Evolutionary conservation across 1,284 basidiomycete genomes (phyloP).

Genomic region (Xerocomus amazonicus): DNA sequence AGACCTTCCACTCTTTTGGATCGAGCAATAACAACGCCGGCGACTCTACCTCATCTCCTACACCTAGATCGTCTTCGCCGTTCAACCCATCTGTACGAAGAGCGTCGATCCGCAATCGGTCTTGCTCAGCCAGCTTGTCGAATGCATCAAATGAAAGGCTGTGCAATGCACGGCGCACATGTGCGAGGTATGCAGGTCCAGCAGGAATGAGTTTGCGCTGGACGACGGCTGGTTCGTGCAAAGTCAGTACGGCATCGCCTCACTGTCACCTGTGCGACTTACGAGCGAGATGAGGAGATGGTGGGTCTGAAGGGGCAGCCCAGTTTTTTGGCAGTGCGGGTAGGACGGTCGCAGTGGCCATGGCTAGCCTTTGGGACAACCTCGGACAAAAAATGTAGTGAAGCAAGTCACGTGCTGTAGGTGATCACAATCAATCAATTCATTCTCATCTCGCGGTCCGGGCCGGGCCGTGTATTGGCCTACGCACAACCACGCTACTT

Average conservation of each 20-base stretch:
- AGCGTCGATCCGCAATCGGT: constrained; percentile 48
- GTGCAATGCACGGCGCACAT: constrained; percentile 72
- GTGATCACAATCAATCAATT: too few species aligned
- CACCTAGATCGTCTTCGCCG: constrained; percentile 83
- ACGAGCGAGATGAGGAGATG: constrained; percentile 24
- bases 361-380: constrained; percentile 3
- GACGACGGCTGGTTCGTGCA: constrained; percentile 21
- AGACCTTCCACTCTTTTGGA: constrained; percentile 97
- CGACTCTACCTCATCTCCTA: constrained; percentile 89
- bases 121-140: constrained; percentile 62
- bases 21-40: constrained; percentile 73
- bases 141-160: constrained; percentile 79
- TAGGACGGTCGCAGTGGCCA: constrained; percentile 23
- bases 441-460: constrained; percentile 15
- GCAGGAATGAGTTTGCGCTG: constrained; percentile 63
- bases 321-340: constrained; percentile 26
- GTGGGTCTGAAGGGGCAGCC: constrained; percentile 12
- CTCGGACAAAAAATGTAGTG: too few species aligned
- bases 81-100: constrained; percentile 53
- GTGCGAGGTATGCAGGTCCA: constrained; percentile 80
- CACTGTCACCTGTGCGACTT: constrained; percentile 7
- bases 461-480: neutral
- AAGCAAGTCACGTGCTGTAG: constrained; percentile 23
- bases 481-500: constrained; percentile 14
- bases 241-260: neutral